Conservation (phyloP, 768 basidiomycete species). For the Suillus brevipes region DNA sequence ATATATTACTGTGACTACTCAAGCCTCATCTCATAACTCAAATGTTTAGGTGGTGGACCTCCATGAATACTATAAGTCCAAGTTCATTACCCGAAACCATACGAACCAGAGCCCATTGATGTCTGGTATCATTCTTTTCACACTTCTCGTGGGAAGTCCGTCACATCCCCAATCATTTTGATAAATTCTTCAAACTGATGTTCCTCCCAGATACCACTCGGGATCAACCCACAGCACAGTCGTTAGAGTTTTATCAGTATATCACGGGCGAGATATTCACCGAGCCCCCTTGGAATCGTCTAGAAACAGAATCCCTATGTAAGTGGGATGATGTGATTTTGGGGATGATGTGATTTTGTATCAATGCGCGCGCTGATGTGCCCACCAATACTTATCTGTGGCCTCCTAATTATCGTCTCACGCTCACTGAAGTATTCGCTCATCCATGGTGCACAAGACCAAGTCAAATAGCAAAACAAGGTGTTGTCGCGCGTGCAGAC, state of each 20-base stretch:
- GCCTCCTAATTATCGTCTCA: slow-evolving; percentile 76
- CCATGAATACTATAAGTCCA: no score
- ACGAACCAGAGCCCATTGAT: slow-evolving; percentile 91
- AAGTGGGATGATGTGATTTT: no score
- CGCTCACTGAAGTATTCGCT: slow-evolving; percentile 50
- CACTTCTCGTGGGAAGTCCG: slow-evolving; percentile 87
- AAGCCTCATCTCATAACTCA: slow-evolving; percentile 10
- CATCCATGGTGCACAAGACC: slow-evolving; percentile 80
- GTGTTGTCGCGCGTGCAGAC: slow-evolving; percentile 58
- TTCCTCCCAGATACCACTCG: slow-evolving; percentile 82
- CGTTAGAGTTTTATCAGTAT: slow-evolving; percentile 80
- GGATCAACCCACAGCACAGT: slow-evolving; percentile 86
- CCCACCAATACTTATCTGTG: slow-evolving; percentile 64
- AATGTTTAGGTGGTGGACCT: no score
- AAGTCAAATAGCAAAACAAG: slow-evolving; percentile 63
- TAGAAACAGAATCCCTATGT: slow-evolving; percentile 64
- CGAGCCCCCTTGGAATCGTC: slow-evolving; percentile 77
- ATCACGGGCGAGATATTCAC: slow-evolving; percentile 69
- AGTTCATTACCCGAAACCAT: slow-evolving; percentile 68
- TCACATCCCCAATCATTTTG: slow-evolving; percentile 17
- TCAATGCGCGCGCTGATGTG: not conserved
- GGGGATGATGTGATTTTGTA: not conserved
- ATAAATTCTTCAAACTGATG: not conserved
- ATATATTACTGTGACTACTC: not conserved
- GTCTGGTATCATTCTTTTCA: slow-evolving; percentile 91